Evolutionary conservation across 202 grass and related monocot genomes (phyloP).

Genomic region (Zoysia matrella): DNA sequence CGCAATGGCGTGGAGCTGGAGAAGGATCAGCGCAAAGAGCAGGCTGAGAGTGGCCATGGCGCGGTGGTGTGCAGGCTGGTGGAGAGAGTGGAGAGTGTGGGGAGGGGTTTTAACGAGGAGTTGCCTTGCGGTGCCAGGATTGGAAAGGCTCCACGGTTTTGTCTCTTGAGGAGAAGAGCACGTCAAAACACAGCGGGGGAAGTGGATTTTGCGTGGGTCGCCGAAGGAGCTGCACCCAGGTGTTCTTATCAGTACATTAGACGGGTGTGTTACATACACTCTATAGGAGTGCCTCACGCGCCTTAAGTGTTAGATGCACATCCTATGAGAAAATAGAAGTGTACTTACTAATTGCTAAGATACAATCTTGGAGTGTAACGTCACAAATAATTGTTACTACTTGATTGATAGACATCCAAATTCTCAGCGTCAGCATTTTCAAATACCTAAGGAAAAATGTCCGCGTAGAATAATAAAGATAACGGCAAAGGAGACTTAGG

Average conservation of each 20-base stretch:
- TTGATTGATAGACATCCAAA: background rate
- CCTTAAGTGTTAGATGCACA: rapidly evolving
- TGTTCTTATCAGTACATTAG: too few species aligned
- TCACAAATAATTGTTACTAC: background rate
- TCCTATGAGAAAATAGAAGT: rapidly evolving
- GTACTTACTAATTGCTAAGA: rapidly evolving
- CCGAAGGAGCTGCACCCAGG: background rate
- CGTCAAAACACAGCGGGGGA: background rate
- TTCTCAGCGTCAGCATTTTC: too few species aligned
- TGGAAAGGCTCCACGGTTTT: slow-evolving; percentile 24
- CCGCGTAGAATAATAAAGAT: background rate
- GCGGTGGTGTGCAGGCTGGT: background rate
- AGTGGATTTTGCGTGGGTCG: background rate
- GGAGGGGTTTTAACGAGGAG: background rate
- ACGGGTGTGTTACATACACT: too few species aligned
- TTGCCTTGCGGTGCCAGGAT: too few species aligned
- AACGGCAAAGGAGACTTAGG: too few species aligned
- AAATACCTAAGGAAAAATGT: background rate
- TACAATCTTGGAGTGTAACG: rapidly evolving
- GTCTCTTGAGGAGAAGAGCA: slow-evolving; percentile 17
- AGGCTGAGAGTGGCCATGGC: slow-evolving; percentile 39
- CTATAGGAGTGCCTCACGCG: too few species aligned
- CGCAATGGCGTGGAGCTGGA: slow-evolving; percentile 30
- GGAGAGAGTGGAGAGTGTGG: slow-evolving; percentile 35
- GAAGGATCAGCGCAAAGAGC: slow-evolving; percentile 28